These are phyloP conservation scores for Odontarrhena argentea DNA, from an alignment of 345 rosid species.

Conservation along the genomic window DNA sequence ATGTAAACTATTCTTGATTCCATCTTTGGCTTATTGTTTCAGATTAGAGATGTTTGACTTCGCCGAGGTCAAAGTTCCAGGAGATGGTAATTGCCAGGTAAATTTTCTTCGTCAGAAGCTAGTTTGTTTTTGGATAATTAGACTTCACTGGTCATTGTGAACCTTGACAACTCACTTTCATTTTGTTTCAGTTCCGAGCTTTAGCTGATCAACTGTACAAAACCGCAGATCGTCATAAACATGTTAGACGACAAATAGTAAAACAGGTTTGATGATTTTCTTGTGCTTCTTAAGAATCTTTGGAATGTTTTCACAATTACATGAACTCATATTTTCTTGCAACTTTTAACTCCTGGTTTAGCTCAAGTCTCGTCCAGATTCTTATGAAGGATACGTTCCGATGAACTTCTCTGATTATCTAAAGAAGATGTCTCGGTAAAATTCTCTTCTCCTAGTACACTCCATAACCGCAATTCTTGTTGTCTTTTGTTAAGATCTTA, in stretches of 20 bases:
- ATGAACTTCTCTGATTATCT: constrained; percentile 76
- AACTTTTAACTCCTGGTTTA: constrained; percentile 29
- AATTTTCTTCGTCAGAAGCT: background rate
- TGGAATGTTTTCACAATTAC: constrained; percentile 3
- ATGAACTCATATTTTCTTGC: constrained; percentile 11
- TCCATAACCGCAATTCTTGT: constrained; percentile 2
- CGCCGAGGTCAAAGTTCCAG: constrained; percentile 41
- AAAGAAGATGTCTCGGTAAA: constrained; percentile 71
- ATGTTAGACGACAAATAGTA: constrained; percentile 56
- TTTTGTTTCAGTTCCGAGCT: constrained; percentile 67
- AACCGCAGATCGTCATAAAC: constrained; percentile 66
- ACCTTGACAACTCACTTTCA: background rate
- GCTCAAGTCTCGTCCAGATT: constrained; percentile 67
- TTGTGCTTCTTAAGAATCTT: background rate
- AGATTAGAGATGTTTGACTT: constrained; percentile 43
- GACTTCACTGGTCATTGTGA: constrained; percentile 8
- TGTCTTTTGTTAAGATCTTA: background rate
- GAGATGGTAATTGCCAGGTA: constrained; percentile 48
- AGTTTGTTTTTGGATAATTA: background rate
- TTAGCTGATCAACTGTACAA: constrained; percentile 67
- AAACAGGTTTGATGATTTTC: constrained; percentile 56
- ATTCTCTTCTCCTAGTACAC: constrained; percentile 4
- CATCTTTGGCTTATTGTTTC: background rate
- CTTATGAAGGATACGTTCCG: constrained; percentile 78
- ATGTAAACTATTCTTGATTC: constrained; percentile 11